Evolutionary conservation across 2,329 filamentous ascomycete genomes (phyloP), one percentile per base, ranked within the genome.

Genomic region (Fusarium multiceps): DNA sequence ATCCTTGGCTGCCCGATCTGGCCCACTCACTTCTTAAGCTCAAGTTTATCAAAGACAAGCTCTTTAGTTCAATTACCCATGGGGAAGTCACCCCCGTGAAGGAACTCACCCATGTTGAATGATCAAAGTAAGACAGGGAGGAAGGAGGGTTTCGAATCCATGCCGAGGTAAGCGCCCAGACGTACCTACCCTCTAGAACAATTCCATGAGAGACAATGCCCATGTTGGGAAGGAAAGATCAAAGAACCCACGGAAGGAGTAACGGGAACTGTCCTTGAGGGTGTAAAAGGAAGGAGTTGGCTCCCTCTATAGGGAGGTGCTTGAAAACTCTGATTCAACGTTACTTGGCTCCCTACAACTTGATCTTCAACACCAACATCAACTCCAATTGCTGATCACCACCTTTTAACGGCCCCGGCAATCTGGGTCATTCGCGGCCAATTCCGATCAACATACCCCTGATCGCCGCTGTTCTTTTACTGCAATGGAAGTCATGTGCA

Each of bases 281-380:
- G 16, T 21, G 21, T 27, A 48, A 41, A 32, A 28, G 32, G 14
- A 45, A 40, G 20, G 34, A 54, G 41, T 53, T 60, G 54, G 55
- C 42, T 61, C 47, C 61, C 61, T 66, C 61, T 66, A 43, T 48
- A 64, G 32, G 34, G 34, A 59, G n/a, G 40, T 50, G 16, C 34
- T 51, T 54, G 42, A 60, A 66, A 59, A 43, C n/a, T 59, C 41
- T 63, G 63, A 53, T 41, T 28, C 28, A 63, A 53, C 50, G 37
- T 56, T 54, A 68, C 27, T 32, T 68, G 49, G 40, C 49, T 55
- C 40, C 43, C 42, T 42, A 47, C 45, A 21, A 51, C 40, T 30
- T 34, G 23, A 40, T 32, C 10, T 47, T 41, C 25, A 56, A 21
- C 18, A 63, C 20, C 28, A 30, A 40, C n/a, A 46, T 30, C 28